phyloP scores from a whole-genome alignment of 192 early-diverging fungal genomes.

The Paraglomus occultum region DNA sequence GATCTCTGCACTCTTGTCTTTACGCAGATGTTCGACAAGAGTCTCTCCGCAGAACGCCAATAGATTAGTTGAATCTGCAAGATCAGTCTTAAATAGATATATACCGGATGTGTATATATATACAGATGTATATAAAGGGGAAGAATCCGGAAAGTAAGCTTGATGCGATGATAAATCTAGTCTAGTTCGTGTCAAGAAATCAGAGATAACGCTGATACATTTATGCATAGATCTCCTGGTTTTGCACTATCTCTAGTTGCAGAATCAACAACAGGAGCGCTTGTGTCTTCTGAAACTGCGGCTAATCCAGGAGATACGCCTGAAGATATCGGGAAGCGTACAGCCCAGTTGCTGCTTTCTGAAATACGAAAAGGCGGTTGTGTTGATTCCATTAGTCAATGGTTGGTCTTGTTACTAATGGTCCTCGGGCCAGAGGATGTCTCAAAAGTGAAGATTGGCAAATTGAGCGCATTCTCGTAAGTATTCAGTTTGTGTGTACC shows the following conservation, averaged over 20 bases:
- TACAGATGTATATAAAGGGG: slow-evolving; percentile 97
- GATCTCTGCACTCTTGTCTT: neutral
- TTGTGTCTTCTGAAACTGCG: slow-evolving; percentile 85
- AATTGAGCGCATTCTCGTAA: slow-evolving; percentile 84
- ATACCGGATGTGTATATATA: slow-evolving; percentile 98
- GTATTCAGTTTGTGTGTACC: slow-evolving; percentile 26
- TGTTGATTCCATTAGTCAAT: slow-evolving; percentile 87
- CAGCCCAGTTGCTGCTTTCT: slow-evolving; percentile 72
- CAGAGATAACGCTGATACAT: slow-evolving; percentile 1
- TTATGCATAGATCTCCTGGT: slow-evolving; percentile 68
- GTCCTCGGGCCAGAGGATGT: slow-evolving; percentile 91
- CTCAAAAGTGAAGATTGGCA: slow-evolving; percentile 81
- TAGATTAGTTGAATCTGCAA: slow-evolving; percentile 84
- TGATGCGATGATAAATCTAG: neutral
- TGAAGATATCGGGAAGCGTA: slow-evolving; percentile 83
- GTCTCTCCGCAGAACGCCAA: slow-evolving; percentile 96
- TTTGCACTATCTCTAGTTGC: slow-evolving; percentile 92
- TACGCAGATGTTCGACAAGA: slow-evolving; percentile 61
- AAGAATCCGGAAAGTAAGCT: slow-evolving; percentile 74
- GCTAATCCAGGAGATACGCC: slow-evolving; percentile 79
- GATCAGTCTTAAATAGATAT: slow-evolving; percentile 84
- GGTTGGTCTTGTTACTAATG: slow-evolving; percentile 84
- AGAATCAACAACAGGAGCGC: slow-evolving; percentile 80
- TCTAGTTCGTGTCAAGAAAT: neutral
- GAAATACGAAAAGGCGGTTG: slow-evolving; percentile 90